phyloP scores from a whole-genome alignment of 1,139 yeast species.

The Scheffersomyces lignicola region DNA sequence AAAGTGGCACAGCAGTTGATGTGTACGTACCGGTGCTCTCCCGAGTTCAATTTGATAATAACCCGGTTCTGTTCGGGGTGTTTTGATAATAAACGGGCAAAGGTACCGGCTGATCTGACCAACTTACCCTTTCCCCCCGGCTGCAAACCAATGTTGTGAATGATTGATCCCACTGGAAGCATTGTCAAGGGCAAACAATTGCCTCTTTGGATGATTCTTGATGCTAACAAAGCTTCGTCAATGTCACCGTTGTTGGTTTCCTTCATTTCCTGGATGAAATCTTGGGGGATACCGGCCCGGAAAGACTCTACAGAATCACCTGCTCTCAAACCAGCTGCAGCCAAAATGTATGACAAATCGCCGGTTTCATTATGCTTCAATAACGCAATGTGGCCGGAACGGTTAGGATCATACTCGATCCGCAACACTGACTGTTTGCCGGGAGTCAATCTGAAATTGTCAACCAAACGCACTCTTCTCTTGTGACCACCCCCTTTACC shows the following conservation, averaged over 20 bases:
- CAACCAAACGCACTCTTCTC: constrained; percentile 81
- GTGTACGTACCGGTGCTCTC: constrained; percentile 90
- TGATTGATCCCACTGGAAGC: constrained; percentile 91
- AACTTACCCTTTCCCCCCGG: constrained; percentile 86
- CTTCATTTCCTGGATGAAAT: constrained; percentile 69
- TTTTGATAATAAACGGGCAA: constrained; percentile 85
- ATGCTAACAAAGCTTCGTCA: constrained; percentile 88
- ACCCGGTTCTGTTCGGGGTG: constrained; percentile 71
- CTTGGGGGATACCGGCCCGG: constrained; percentile 82
- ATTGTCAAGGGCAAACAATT: constrained; percentile 88
- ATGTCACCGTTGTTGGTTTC: constrained; percentile 66
- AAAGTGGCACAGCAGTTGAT: constrained; percentile 89
- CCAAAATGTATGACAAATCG: constrained; percentile 74
- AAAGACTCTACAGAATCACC: constrained; percentile 92
- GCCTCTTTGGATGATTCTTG: constrained; percentile 88
- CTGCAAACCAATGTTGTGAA: constrained; percentile 80
- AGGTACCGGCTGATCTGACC: constrained; percentile 93
- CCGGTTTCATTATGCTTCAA: constrained; percentile 65
- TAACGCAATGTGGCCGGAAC: constrained; percentile 92
- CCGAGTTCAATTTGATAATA: constrained; percentile 78
- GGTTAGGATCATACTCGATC: constrained; percentile 94
- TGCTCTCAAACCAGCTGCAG: constrained; percentile 88
- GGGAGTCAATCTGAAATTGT: constrained; percentile 61
- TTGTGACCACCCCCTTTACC: constrained; percentile 98
- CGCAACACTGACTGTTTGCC: constrained; percentile 83